Base-by-base conservation (phyloP, 371 early-diverging fungal genomes). In the Mucor velutinosus region DNA sequence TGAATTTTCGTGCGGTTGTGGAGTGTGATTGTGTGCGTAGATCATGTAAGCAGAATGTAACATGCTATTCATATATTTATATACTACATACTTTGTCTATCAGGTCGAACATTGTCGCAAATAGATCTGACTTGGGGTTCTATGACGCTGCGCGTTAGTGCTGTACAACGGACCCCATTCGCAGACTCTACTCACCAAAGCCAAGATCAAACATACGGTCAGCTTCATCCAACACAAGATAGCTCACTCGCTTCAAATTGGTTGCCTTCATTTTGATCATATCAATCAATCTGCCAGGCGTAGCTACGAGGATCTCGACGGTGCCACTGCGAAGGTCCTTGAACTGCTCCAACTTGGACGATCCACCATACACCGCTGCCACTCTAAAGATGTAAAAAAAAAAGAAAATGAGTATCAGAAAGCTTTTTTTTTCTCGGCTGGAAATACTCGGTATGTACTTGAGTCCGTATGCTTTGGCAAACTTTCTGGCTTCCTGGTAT, bases 171-270 rank as follows among this genome's bases (percentile, higher is more conserved):
- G 30, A 30, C 6, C 30, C 30, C 30, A 30, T 30, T 30, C 30
- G 6, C 30, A 30, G 35, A 10, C 8, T 4, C 21, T 23, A 86
- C 83, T 73, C 86, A 94, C 81, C 97, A 83, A 97, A 98, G 62
- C 98, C 98, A 88, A 97, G 92, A 80, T 97, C 98, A 70, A 99
- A 87, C 92, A 96, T 94, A 53, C 96, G 87, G 76, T 97, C 96
- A 7, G 96, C 99, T 80, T 97, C 97, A 80, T 97, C 98, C 70
- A 98, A 79, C 3, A 98, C 97, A 25, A 98, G 79, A 73, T 93
- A 97, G 23, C 96, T 94, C 2, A 96, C 94, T 53, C 98, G 87
- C 55, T 86, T 84, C 43, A 98, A 82, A 72, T 93, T 96, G n/a
- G 95, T 90, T 35, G 91, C 93, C 62, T 90, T 89, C 78, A 92